A percentile compares a stretch with the other conserved stretches of the same genome.
Conservation (phyloP, 2,329 filamentous ascomycete species). For the Colletotrichum simmondsii region DNA sequence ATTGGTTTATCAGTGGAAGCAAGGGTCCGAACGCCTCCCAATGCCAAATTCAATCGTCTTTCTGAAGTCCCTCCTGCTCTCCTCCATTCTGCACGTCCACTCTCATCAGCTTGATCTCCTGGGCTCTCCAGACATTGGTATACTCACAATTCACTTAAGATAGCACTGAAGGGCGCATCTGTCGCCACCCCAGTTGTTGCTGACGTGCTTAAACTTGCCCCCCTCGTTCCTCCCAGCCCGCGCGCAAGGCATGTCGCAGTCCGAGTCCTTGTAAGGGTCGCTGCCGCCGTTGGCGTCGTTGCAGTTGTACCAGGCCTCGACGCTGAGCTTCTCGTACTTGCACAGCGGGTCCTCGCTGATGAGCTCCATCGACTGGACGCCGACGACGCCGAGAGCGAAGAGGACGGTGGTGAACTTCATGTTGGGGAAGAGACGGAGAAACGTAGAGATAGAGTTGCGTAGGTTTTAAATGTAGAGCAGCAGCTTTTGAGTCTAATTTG, state of each 20-base stretch:
- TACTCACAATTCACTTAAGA: not conserved
- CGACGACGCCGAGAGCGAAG: not conserved
- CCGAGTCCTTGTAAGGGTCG: not conserved
- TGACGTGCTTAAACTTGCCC: no score
- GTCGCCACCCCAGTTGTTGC: no score
- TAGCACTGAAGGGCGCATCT: not conserved
- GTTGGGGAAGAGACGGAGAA: no score
- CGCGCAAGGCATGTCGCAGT: not conserved
- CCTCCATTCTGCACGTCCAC: not conserved
- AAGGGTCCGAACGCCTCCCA: not conserved
- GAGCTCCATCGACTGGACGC: not conserved
- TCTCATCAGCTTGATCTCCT: not conserved
- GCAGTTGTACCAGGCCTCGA: not conserved
- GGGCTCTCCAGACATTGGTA: fast-evolving
- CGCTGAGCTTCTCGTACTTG: not conserved
- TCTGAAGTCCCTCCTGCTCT: not conserved
- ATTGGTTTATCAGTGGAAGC: not conserved
- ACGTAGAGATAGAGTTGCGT: not conserved
- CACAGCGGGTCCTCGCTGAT: not conserved
- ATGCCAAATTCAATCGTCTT: not conserved
- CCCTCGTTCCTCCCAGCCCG: not conserved
- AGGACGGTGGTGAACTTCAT: not conserved
- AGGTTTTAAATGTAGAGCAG: not conserved
- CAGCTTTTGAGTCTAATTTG: no score
- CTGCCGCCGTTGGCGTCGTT: not conserved